phyloP scores from a whole-genome alignment of 2,329 filamentous ascomycete species.

The Colletotrichum costaricense region DNA sequence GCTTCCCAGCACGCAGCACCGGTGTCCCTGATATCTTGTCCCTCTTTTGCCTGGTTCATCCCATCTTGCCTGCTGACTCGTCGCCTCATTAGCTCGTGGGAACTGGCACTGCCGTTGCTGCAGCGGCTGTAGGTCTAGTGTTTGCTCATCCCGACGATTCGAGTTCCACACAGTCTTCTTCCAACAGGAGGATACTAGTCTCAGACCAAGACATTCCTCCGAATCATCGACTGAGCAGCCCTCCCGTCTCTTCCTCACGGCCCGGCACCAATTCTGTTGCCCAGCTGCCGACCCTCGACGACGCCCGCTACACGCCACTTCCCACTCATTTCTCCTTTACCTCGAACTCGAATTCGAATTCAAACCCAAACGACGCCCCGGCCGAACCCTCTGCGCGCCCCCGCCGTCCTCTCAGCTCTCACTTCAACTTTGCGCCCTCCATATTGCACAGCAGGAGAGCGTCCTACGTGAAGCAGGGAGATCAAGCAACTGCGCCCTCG shows the following conservation, averaged over 20 bases:
- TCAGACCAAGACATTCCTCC: slow-evolving; percentile 48
- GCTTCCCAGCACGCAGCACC: background rate
- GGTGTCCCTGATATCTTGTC: slow-evolving; percentile 32
- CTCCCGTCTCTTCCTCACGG: slow-evolving; percentile 48
- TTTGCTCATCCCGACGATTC: slow-evolving; percentile 66
- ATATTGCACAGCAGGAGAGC: slow-evolving; percentile 53
- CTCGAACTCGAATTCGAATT: slow-evolving; percentile 41
- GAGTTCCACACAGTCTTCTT: slow-evolving; percentile 37
- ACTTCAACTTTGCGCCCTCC: slow-evolving; percentile 50
- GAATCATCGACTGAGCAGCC: slow-evolving; percentile 41
- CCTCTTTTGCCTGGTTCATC: slow-evolving; percentile 4
- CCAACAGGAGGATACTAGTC: slow-evolving; percentile 33
- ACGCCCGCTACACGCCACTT: slow-evolving; percentile 38
- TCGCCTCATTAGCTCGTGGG: slow-evolving; percentile 63
- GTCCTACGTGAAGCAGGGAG: slow-evolving; percentile 54
- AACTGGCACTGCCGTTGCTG: slow-evolving; percentile 70
- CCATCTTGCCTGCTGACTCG: slow-evolving; percentile 22
- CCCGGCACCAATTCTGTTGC: slow-evolving; percentile 56
- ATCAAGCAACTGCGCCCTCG: slow-evolving; percentile 48
- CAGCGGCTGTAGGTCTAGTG: slow-evolving; percentile 68
- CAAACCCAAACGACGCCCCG: background rate
- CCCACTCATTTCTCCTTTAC: slow-evolving; percentile 32
- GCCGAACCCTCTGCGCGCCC: slow-evolving; percentile 36
- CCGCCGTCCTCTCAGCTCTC: slow-evolving; percentile 49
- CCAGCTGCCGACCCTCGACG: slow-evolving; percentile 45